These are phyloP conservation scores for Lomentospora prolificans DNA, from an alignment of 2,329 filamentous ascomycete genomes.

Conservation along the genomic window DNA sequence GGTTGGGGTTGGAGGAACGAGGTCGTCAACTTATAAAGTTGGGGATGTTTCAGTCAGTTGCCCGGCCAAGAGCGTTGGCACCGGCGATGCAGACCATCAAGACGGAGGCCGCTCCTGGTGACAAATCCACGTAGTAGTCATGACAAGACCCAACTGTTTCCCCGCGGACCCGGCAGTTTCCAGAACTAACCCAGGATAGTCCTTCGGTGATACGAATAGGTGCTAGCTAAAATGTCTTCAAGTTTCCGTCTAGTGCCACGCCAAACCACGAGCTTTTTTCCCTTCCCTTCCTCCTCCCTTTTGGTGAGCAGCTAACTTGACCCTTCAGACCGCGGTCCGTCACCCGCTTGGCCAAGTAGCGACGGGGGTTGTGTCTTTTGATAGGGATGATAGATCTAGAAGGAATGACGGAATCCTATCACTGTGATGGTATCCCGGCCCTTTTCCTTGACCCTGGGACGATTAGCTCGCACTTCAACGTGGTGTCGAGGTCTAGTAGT, in stretches of 20 bases:
- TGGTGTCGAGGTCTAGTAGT: conserved; percentile 10
- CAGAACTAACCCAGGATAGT: too few species aligned
- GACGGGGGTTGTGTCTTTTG: background rate
- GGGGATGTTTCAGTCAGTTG: too few species aligned
- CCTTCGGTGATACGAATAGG: too few species aligned
- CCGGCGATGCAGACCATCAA: too few species aligned
- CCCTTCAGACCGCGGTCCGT: background rate
- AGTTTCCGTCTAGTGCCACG: too few species aligned
- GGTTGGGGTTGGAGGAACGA: conserved; percentile 38
- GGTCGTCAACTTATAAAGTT: conserved; percentile 29
- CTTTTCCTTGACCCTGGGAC: background rate
- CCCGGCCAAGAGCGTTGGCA: too few species aligned
- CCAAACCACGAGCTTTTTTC: background rate
- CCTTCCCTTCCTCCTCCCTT: background rate
- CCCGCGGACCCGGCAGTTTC: too few species aligned
- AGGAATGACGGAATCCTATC: background rate
- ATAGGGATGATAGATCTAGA: background rate
- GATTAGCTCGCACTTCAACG: conserved; percentile 10
- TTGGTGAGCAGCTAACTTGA: background rate
- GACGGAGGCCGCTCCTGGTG: too few species aligned
- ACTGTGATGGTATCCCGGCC: background rate
- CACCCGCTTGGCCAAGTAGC: background rate
- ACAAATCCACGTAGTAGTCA: too few species aligned
- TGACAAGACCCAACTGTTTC: too few species aligned
- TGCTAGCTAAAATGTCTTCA: too few species aligned